A percentile compares a stretch with the other conserved stretches of the same genome.
phyloP scores from a whole-genome alignment of 176 grass and related monocot genomes.

The Cenchrus fungigraminus region DNA sequence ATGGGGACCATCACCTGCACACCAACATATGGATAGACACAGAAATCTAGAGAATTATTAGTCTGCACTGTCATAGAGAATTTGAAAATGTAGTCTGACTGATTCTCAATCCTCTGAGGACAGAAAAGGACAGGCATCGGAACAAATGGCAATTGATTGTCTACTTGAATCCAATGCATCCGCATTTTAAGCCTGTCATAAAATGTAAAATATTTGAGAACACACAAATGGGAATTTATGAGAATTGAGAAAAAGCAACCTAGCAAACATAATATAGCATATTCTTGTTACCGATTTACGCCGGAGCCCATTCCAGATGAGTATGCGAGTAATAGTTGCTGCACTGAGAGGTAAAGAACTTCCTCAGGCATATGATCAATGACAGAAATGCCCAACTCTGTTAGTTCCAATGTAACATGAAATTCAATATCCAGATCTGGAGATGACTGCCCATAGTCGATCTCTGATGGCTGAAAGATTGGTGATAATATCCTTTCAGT shows the following conservation, averaged over 20 bases:
- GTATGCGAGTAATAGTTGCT: constrained; percentile 85
- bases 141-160: constrained; percentile 94
- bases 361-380: constrained; percentile 99
- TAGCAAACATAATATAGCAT: constrained; percentile 15
- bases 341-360: constrained; percentile 90
- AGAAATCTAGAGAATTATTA: constrained; percentile 92
- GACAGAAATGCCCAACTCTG: constrained; percentile 79
- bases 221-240: constrained; percentile 22
- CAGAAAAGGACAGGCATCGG: constrained; percentile 95
- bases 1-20: constrained; percentile 64
- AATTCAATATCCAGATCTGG: constrained; percentile 72
- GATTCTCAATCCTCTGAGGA: constrained; percentile 74
- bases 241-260: constrained; percentile 11
- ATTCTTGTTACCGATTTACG: constrained; percentile 72
- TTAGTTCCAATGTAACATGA: constrained; percentile 87
- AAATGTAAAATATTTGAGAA: constrained; percentile 29
- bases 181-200: constrained; percentile 74
- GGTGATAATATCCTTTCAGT: constrained; percentile 66
- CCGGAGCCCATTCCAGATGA: constrained; percentile 96
- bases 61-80: constrained; percentile 88
- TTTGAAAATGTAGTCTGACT: constrained; percentile 75
- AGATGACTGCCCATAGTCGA: constrained; percentile 71
- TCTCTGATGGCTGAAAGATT: constrained; percentile 75
- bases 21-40: constrained; percentile 93
- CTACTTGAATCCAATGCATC: constrained; percentile 89